A percentile compares a stretch with the other conserved stretches of the same genome.
Evolutionary conservation across 2,329 filamentous ascomycete genomes (phyloP).

Genomic region (Exserohilum rostratum): DNA sequence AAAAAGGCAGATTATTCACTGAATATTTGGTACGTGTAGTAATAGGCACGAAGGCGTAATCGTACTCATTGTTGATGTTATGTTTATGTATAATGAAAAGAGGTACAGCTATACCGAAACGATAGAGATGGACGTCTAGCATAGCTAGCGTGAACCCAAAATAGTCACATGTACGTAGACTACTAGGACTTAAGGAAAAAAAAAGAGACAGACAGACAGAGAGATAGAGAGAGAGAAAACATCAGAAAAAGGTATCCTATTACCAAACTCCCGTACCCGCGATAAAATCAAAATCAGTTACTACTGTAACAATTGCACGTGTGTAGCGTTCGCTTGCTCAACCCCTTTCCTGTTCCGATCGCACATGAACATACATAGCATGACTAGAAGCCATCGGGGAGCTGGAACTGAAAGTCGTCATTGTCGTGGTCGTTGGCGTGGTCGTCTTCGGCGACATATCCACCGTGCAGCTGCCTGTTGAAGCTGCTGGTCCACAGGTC

Average conservation of each 20-base stretch:
- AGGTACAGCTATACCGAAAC: too few species aligned
- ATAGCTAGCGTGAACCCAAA: background rate
- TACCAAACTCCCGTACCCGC: conserved; percentile 6
- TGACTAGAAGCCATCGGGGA: conserved; percentile 43
- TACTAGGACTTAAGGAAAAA: background rate
- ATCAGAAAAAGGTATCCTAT: conserved; percentile 22
- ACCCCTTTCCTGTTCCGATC: background rate
- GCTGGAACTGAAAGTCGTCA: conserved; percentile 39
- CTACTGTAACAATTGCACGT: too few species aligned
- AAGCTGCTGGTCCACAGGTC: conserved; percentile 43
- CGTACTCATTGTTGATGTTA: too few species aligned
- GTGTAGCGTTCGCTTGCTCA: too few species aligned
- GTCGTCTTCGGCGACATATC: conserved; percentile 37
- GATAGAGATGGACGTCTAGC: background rate
- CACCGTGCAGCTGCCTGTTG: conserved; percentile 29
- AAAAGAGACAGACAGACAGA: background rate
- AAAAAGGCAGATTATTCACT: too few species aligned
- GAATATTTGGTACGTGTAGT: too few species aligned
- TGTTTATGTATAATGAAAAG: too few species aligned
- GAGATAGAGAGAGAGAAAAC: background rate
- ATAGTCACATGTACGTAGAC: background rate
- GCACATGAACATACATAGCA: too few species aligned
- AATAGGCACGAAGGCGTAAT: too few species aligned
- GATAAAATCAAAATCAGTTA: background rate
- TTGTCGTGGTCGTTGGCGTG: conserved; percentile 36